A percentile compares a stretch with the other conserved stretches of the same genome.
Evolutionary conservation across 208 protist species (phyloP).

Genomic region (Wallacemonas sp.): DNA sequence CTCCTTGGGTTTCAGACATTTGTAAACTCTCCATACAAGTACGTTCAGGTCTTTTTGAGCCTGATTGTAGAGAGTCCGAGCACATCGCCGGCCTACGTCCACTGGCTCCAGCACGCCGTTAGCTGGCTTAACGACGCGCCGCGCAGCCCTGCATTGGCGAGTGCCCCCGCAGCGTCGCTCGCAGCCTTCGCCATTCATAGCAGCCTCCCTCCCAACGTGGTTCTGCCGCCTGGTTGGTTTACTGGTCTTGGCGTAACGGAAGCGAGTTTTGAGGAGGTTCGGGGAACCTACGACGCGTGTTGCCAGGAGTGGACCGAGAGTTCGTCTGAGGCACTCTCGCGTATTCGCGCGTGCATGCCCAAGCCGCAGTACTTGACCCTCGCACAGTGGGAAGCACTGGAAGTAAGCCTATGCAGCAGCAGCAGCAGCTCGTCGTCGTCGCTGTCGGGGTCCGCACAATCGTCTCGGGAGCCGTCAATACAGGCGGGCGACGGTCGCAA

Average conservation of each 20-base stretch:
- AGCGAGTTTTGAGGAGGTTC: conserved; percentile 9
- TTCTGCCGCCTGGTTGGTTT: conserved; percentile 49
- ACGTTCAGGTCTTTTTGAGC: conserved; percentile 62
- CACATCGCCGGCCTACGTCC: conserved; percentile 21
- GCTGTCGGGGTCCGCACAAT: not conserved
- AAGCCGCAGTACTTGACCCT: not conserved
- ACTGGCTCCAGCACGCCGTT: conserved; percentile 58
- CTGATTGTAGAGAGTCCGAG: conserved; percentile 40
- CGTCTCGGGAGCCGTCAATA: too few species aligned
- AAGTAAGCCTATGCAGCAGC: not conserved
- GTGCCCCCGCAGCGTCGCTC: conserved; percentile 31
- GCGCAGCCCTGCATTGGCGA: conserved; percentile 35
- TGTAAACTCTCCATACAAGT: conserved; percentile 80
- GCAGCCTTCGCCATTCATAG: conserved; percentile 59
- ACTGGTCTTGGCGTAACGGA: conserved; percentile 43
- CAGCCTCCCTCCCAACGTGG: conserved; percentile 28
- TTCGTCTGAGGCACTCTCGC: not conserved
- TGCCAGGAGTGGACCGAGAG: not conserved
- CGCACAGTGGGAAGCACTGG: not conserved
- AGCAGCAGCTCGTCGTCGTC: not conserved
- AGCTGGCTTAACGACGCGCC: conserved; percentile 74
- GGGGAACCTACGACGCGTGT: conserved; percentile 17
- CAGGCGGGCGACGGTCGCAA: too few species aligned
- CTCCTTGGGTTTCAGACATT: conserved; percentile 83
- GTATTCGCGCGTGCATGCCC: conserved; percentile 4